Conservation (phyloP, 2,329 filamentous ascomycete genomes). For the Hypoxylon sp. region DNA sequence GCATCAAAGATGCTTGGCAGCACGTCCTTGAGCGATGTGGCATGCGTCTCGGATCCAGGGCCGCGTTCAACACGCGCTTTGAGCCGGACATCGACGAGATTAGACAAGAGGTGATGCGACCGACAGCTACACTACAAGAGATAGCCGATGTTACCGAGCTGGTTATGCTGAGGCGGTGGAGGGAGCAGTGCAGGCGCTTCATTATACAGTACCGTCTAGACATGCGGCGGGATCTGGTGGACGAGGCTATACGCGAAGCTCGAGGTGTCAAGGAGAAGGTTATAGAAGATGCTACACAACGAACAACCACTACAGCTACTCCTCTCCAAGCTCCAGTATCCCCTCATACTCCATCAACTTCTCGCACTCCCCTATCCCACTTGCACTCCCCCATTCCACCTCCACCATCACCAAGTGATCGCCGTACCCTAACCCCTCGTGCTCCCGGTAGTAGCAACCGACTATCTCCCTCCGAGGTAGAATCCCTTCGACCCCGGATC, state of each 20-base stretch:
- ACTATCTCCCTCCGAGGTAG: neutral
- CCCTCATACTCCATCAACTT: neutral
- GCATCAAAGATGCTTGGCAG: conserved; percentile 12
- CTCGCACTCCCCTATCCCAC: neutral
- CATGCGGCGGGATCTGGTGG: conserved; percentile 20
- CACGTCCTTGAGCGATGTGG: conserved; percentile 8
- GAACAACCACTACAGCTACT: neutral
- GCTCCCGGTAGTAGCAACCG: neutral
- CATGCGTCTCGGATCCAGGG: conserved; percentile 14
- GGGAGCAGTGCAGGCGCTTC: neutral
- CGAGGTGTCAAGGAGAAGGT: conserved; percentile 9
- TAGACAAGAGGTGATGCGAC: neutral
- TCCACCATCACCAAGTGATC: neutral
- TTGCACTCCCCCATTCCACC: neutral
- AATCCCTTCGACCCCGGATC: neutral
- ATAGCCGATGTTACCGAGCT: conserved; percentile 22
- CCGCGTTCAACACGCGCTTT: conserved; percentile 15
- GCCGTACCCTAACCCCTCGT: neutral
- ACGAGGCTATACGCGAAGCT: neutral
- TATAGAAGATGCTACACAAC: neutral
- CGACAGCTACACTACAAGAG: conserved; percentile 8
- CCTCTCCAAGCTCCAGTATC: neutral
- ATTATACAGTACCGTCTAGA: conserved; percentile 11
- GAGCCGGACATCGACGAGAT: conserved; percentile 11
- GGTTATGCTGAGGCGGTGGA: conserved; percentile 23